Evolutionary conservation across 257 asterid species (phyloP).

Genomic region (Paraleonurus japonicus): DNA sequence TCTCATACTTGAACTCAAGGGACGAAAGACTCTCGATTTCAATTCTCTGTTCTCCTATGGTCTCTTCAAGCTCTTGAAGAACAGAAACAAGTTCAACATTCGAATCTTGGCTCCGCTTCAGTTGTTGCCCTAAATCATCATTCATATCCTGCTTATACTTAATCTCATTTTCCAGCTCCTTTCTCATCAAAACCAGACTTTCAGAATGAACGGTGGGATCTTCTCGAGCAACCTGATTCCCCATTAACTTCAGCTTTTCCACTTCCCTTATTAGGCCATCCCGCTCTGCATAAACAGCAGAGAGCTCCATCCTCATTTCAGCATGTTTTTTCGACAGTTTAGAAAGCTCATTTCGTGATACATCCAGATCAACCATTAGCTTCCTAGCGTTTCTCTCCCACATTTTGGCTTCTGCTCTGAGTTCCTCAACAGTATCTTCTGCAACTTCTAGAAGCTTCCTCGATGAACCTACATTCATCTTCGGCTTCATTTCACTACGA

Average conservation of each 20-base stretch:
- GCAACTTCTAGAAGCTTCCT: slow-evolving; percentile 63
- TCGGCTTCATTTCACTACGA: slow-evolving; percentile 34
- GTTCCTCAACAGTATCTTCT: slow-evolving; percentile 68
- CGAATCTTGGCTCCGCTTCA: slow-evolving; percentile 79
- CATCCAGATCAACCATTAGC: slow-evolving; percentile 70
- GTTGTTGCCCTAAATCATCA: slow-evolving; percentile 57
- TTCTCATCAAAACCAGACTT: slow-evolving; percentile 39
- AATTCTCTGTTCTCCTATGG: slow-evolving; percentile 65
- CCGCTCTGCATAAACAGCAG: slow-evolving; percentile 55
- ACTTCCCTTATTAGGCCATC: slow-evolving; percentile 59
- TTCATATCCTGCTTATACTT: slow-evolving; percentile 63
- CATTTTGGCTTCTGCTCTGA: slow-evolving; percentile 87
- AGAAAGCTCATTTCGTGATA: slow-evolving; percentile 53
- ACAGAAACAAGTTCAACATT: slow-evolving; percentile 75
- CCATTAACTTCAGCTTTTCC: slow-evolving; percentile 40
- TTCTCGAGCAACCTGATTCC: slow-evolving; percentile 30
- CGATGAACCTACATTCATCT: slow-evolving; percentile 39
- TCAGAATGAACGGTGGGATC: slow-evolving; percentile 38
- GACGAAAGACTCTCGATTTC: slow-evolving; percentile 68
- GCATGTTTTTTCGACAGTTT: slow-evolving; percentile 67
- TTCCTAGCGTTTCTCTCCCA: slow-evolving; percentile 96
- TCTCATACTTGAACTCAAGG: slow-evolving; percentile 32
- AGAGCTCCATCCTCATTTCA: slow-evolving; percentile 61
- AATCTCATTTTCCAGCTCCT: slow-evolving; percentile 63
- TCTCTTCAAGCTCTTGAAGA: slow-evolving; percentile 87